Base-by-base conservation (phyloP, 805 yeast species). In the Pichia nakasei region DNA sequence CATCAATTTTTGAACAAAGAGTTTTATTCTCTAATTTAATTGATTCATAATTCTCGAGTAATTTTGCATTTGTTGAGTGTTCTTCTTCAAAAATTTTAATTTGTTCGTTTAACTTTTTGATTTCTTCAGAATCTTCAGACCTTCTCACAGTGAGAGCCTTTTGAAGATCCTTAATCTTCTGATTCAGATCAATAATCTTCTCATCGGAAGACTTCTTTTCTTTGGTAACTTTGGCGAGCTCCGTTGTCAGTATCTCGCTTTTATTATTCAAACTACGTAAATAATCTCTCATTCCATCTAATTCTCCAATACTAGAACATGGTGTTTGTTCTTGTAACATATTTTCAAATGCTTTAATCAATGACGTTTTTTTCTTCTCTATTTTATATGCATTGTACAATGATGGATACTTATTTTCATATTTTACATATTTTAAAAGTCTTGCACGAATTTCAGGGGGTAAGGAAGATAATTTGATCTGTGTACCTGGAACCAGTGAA, bases 321-420 rank as follows among this genome's bases (percentile, higher is more conserved):
- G 97, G 97, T 0, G 97, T 89, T 50, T 75, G 64, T 54, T 91
- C 97, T 41, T 75, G 70, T 47, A 91, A 64, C 13, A 83, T 74
- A 44, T 67, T 76, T 56, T 87, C 96, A 52, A 89, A 82, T 0
- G 66, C 55, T 5, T 58, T 67, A 9, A 88, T 72, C 37, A 81
- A 69, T 38, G 75, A 80, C 2, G 72, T 66, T 53, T 80, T 83
- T 40, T 73, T 68, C 64, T 84, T 86, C 59, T 89, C 96, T 1
- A 72, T 66, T 56, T 87, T 85, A 65, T 86, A 93, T 0, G 97
- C 96, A 37, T 82, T 82, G 41, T 88, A 70, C 15, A 91, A 67
- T 36, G 78, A 66, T 0, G 98, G 98, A 58, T 93, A 91, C 60
- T 87, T 88, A 41, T 82, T 83, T 60, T 91, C 97, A 60, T 89